Evolutionary conservation across 2,329 filamentous ascomycete genomes (phyloP).

Genomic region (Beauveria pseudobassiana): DNA sequence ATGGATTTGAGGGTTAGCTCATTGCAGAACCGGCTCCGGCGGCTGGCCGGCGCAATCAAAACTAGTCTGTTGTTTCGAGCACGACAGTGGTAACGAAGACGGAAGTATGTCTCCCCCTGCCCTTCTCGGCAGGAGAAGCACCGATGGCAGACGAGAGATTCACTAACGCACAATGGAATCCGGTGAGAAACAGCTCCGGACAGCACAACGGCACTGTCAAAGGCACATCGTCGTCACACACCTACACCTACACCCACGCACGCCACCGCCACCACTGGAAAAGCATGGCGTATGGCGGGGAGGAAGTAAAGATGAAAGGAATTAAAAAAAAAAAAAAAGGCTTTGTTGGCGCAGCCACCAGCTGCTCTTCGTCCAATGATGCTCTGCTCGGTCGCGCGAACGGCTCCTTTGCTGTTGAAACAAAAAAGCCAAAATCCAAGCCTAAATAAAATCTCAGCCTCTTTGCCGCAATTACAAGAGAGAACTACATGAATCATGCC

Average conservation of each 20-base stretch:
- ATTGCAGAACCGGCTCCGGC: neutral
- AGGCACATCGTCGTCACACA: neutral
- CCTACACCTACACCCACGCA: neutral
- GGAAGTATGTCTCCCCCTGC: neutral
- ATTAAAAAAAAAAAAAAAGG: neutral
- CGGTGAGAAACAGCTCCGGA: neutral
- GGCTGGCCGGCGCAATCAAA: neutral
- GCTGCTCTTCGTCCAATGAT: too few species aligned
- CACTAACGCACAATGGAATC: neutral
- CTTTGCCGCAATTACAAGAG: neutral
- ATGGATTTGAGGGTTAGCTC: too few species aligned
- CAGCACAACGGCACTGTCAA: neutral
- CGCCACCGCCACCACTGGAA: neutral
- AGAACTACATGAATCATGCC: neutral
- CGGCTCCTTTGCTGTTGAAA: too few species aligned
- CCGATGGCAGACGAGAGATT: neutral
- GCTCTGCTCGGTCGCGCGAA: too few species aligned
- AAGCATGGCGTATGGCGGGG: neutral
- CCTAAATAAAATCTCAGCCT: too few species aligned
- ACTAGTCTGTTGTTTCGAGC: neutral
- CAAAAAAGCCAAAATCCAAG: too few species aligned
- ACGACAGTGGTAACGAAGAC: neutral
- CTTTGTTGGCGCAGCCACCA: neutral
- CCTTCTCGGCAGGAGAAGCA: neutral
- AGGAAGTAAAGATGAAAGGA: neutral